Evolutionary conservation across 2,329 filamentous ascomycete genomes (phyloP).

Genomic region (Calonectria crousiana): DNA sequence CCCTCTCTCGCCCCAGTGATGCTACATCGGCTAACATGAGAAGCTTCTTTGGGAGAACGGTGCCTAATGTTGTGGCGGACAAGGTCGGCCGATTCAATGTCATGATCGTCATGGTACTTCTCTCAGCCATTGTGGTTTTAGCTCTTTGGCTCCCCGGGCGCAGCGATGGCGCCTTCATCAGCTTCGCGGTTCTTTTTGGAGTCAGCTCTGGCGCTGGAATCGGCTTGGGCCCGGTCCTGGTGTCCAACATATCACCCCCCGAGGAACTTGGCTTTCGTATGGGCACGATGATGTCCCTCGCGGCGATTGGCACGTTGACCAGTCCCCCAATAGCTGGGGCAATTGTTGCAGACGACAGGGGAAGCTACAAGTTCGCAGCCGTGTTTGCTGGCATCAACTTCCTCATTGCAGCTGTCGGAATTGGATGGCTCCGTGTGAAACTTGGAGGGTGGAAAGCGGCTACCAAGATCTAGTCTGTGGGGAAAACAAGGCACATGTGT

Average conservation of each 20-base stretch:
- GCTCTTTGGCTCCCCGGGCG: conserved; percentile 30
- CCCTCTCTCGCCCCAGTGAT: not conserved
- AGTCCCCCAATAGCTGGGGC: conserved; percentile 31
- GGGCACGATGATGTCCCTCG: conserved; percentile 31
- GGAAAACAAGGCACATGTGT: not conserved
- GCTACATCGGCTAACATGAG: conserved; percentile 13
- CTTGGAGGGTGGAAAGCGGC: conserved; percentile 30
- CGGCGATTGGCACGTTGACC: conserved; percentile 28
- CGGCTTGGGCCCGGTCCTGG: conserved; percentile 27
- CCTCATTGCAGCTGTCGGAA: conserved; percentile 25
- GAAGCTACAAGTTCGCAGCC: conserved; percentile 33
- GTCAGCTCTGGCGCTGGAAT: conserved; percentile 33
- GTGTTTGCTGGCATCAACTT: conserved; percentile 34
- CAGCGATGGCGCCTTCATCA: conserved; percentile 26
- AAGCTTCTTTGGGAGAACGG: conserved; percentile 35
- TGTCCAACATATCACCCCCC: conserved; percentile 25
- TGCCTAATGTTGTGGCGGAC: conserved; percentile 36
- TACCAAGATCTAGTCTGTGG: conserved; percentile 17
- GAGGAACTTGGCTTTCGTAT: conserved; percentile 33
- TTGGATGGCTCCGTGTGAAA: conserved; percentile 28
- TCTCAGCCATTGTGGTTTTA: conserved; percentile 22
- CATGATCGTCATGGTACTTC: conserved; percentile 27
- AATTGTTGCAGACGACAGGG: conserved; percentile 26
- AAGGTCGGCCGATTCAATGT: conserved; percentile 34
- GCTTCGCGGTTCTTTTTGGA: conserved; percentile 32